Evolutionary conservation across 1,284 basidiomycete species (phyloP), one percentile per base, ranked within the genome.

Genomic region (Cystobasidium slooffiae): DNA sequence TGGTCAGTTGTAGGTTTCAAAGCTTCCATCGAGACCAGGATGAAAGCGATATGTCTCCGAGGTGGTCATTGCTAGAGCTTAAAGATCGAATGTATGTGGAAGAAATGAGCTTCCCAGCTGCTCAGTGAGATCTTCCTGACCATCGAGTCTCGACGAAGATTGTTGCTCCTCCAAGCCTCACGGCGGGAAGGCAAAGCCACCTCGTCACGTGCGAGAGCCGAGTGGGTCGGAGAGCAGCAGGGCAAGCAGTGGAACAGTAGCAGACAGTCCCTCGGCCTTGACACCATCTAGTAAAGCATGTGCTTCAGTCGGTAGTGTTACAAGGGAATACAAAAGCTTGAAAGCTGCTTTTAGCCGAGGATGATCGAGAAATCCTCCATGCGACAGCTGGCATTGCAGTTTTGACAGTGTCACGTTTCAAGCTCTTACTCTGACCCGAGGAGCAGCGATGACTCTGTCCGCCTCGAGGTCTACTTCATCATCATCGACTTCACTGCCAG

Each of bases 121-220:
- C 53, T 56, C 31, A 31, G 31, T 5, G 5, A 31, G 5, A 2
- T 31, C 31, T 56, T 1, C 22, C 12, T 37, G 8, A 31, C n/a
- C 51, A 53, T 53, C 51, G 51, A 53, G 51, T 9, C 51, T 53
- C n/a, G 14, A 18, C 12, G 51, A 9, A 31, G 31, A 31, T 5
- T 31, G 2, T 31, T 31, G 31, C 5, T n/a, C n/a, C n/a, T n/a
- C n/a, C n/a, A n/a, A n/a, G n/a, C n/a, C n/a, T n/a, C n/a, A n/a
- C n/a, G n/a, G 10, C 18, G 53, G 12, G 16, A 10, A 56, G 39
- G 22, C 22, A 9, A 37, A 37, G 6, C 53, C 9, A 56, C 53
- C 53, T 31, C 39, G 53, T 56, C 53, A 56, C 53, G 53, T 56
- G 53, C 24, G n/a, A 20, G n/a, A 31, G 31, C 31, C 31, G 31